phyloP scores from a whole-genome alignment of 2,329 filamentous ascomycete genomes.

The Rutstroemia sp. region DNA sequence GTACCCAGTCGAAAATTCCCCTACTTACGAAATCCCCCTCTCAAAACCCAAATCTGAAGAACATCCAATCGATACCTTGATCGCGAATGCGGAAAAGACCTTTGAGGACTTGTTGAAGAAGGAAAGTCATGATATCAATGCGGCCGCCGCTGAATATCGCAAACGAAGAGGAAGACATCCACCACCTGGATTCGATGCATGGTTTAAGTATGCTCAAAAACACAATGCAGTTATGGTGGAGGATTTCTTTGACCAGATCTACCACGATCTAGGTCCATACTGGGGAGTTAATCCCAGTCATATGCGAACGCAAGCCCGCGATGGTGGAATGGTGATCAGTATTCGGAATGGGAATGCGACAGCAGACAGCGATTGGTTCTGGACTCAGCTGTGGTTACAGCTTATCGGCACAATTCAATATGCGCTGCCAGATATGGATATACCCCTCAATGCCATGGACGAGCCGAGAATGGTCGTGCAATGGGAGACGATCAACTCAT shows the following conservation, averaged over 20 bases:
- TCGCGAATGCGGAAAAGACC: conserved; percentile 33
- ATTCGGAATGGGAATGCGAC: conserved; percentile 46
- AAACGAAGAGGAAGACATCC: conserved; percentile 50
- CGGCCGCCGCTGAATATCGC: conserved; percentile 46
- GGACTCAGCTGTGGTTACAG: conserved; percentile 35
- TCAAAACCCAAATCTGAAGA: neutral
- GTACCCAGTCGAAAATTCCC: neutral
- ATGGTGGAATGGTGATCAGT: conserved; percentile 55
- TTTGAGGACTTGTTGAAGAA: conserved; percentile 35
- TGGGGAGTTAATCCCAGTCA: conserved; percentile 38
- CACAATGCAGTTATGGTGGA: conserved; percentile 49
- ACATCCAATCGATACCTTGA: conserved; percentile 41
- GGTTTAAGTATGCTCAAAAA: conserved; percentile 47
- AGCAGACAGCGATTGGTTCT: conserved; percentile 35
- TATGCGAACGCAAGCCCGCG: conserved; percentile 42
- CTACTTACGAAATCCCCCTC: neutral
- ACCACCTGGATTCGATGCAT: conserved; percentile 54
- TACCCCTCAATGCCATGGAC: conserved; percentile 58
- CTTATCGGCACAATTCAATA: conserved; percentile 37
- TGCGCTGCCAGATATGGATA: conserved; percentile 55
- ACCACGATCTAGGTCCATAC: conserved; percentile 43
- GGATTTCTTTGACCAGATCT: conserved; percentile 51
- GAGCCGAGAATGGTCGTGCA: conserved; percentile 54
- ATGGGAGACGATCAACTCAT: conserved; percentile 45
- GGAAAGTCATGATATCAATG: conserved; percentile 35